Percentiles rank a stretch among this genome's conserved stretches.
These are phyloP conservation scores for Bipolaris victoriae DNA, from an alignment of 2,329 filamentous ascomycete genomes.

Conservation along the genomic window DNA sequence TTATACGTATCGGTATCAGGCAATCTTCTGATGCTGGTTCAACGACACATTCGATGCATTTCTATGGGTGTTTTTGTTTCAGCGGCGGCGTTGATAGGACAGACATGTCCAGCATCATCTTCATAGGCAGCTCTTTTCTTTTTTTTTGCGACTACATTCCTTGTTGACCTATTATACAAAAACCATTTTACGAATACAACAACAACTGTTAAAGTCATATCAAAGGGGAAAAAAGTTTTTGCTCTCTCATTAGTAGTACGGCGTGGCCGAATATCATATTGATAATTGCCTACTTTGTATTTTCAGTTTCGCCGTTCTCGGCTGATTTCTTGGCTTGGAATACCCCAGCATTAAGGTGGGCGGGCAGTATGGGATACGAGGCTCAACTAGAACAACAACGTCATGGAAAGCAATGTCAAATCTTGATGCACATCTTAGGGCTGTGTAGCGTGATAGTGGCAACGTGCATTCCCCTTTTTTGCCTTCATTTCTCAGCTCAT, in stretches of 20 bases:
- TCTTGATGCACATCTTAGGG: background rate
- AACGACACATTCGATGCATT: slow-evolving; percentile 22
- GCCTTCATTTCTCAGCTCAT: background rate
- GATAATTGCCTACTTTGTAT: slow-evolving; percentile 1
- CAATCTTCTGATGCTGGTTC: slow-evolving; percentile 1
- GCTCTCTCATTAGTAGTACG: background rate
- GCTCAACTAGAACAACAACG: background rate
- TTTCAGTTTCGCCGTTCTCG: background rate
- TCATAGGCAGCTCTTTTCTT: background rate
- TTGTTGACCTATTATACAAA: slow-evolving; percentile 13
- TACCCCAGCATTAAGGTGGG: background rate
- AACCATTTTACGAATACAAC: slow-evolving; percentile 7
- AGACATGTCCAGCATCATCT: slow-evolving; percentile 10
- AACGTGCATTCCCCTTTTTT: background rate
- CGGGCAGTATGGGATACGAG: background rate
- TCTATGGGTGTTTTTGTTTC: slow-evolving; percentile 18
- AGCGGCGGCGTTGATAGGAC: slow-evolving; percentile 16
- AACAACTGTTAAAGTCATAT: background rate
- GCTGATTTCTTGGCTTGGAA: background rate
- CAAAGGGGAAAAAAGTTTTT: slow-evolving; percentile 2
- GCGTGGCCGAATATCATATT: background rate
- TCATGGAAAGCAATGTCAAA: background rate
- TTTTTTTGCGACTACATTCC: slow-evolving; percentile 9
- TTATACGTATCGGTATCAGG: slow-evolving; percentile 4
- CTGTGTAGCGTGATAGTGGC: background rate